Evolutionary conservation across 345 rosid genomes (phyloP).

Genomic region (Draba incana): DNA sequence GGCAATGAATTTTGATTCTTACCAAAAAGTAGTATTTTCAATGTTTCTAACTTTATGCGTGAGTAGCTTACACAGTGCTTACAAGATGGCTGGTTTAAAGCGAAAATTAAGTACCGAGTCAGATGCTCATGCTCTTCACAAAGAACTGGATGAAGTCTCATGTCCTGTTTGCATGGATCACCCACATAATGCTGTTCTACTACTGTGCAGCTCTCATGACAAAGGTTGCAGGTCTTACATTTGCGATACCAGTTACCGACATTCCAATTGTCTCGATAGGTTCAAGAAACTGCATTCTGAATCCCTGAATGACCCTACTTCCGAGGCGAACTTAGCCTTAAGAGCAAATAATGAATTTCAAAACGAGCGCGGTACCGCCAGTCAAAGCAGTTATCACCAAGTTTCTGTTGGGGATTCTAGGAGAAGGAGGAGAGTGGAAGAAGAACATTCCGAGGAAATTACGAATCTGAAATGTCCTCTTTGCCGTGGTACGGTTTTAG

Average conservation of each 20-base stretch:
- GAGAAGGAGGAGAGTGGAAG: constrained; percentile 42
- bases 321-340: constrained; percentile 46
- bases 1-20: background rate
- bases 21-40: background rate
- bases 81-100: constrained; percentile 97
- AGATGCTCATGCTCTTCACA: constrained; percentile 68
- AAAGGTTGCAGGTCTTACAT: constrained; percentile 93
- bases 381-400: constrained; percentile 28
- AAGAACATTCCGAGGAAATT: constrained; percentile 44
- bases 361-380: constrained; percentile 1
- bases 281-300: constrained; percentile 65
- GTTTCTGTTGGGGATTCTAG: constrained; percentile 48
- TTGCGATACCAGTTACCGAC: constrained; percentile 92
- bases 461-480: constrained; percentile 71
- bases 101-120: constrained; percentile 74
- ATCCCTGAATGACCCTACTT: constrained; percentile 47
- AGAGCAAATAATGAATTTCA: constrained; percentile 43
- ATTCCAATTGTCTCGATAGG: constrained; percentile 89
- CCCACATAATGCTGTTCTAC: constrained; percentile 96
- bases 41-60: constrained; percentile 58
- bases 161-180: constrained; percentile 99
- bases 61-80: constrained; percentile 80
- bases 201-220: constrained; percentile 83
- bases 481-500: constrained; percentile 72
- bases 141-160: constrained; percentile 85